Conservation (phyloP, 768 basidiomycete genomes). For the Austroboletus festivus region DNA sequence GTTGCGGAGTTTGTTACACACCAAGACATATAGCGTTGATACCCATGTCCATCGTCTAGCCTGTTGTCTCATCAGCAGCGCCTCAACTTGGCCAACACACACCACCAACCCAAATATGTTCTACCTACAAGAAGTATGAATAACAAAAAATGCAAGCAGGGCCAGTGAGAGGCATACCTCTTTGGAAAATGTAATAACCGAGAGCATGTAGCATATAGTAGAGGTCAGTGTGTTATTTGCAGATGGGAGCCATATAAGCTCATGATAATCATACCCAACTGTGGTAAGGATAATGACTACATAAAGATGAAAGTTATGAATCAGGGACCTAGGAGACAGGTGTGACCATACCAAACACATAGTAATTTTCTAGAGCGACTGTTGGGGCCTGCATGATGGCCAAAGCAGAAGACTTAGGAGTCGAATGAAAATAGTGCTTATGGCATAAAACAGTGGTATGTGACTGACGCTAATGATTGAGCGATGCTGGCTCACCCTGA, state of each 20-base stretch:
- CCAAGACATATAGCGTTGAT: background rate
- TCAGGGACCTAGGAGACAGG: background rate
- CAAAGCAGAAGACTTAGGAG: too few species aligned
- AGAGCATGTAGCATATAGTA: background rate
- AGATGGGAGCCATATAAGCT: background rate
- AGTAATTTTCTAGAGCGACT: background rate
- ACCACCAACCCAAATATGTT: constrained; percentile 1
- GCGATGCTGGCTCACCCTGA: too few species aligned
- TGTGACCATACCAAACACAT: background rate
- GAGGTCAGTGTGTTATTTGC: too few species aligned
- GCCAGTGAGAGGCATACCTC: background rate
- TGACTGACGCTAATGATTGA: too few species aligned
- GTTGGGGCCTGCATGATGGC: background rate
- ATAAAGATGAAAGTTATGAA: background rate
- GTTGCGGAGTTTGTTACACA: background rate
- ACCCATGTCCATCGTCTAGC: background rate
- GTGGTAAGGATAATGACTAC: background rate
- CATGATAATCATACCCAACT: background rate
- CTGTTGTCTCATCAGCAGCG: background rate
- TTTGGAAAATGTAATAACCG: background rate
- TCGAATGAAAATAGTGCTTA: too few species aligned
- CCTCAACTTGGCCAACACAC: too few species aligned
- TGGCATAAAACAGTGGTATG: too few species aligned
- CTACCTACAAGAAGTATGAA: background rate
- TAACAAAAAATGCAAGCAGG: background rate